Conservation (phyloP, 305 asterid genomes). For the Fraxinus paxiana region DNA sequence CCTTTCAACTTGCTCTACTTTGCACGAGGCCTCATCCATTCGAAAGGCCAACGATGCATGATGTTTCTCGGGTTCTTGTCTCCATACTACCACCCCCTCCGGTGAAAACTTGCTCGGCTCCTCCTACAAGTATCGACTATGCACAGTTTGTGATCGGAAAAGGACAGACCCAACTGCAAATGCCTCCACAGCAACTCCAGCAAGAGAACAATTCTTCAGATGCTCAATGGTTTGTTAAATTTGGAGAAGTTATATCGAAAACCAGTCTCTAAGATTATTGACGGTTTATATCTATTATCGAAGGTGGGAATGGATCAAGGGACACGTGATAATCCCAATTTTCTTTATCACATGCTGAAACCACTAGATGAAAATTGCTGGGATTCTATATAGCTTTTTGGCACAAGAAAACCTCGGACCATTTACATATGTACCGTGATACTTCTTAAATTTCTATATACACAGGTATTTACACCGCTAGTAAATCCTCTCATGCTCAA, state of each 20-base stretch:
- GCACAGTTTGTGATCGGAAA: slow-evolving; percentile 51
- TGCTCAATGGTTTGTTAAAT: slow-evolving; percentile 83
- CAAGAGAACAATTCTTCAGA: slow-evolving; percentile 53
- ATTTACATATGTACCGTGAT: background rate
- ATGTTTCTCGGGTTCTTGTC: slow-evolving; percentile 65
- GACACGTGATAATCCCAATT: background rate
- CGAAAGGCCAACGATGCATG: slow-evolving; percentile 91
- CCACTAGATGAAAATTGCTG: background rate
- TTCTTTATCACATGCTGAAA: background rate
- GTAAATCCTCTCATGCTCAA: background rate
- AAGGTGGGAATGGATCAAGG: background rate
- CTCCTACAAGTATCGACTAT: slow-evolving; percentile 46
- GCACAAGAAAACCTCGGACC: background rate
- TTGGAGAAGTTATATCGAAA: slow-evolving; percentile 80
- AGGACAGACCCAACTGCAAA: slow-evolving; percentile 36
- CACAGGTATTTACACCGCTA: background rate
- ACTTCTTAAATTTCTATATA: background rate
- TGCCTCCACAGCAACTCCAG: slow-evolving; percentile 31
- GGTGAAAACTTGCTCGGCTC: slow-evolving; percentile 33
- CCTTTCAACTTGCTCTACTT: slow-evolving; percentile 81
- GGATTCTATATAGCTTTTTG: background rate
- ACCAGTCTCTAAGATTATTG: slow-evolving; percentile 43
- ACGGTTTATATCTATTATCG: background rate
- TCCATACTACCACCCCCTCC: slow-evolving; percentile 65
- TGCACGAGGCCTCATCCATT: slow-evolving; percentile 71